Conservation (phyloP, 805 yeast species). For the Metschnikowia orientalis region DNA sequence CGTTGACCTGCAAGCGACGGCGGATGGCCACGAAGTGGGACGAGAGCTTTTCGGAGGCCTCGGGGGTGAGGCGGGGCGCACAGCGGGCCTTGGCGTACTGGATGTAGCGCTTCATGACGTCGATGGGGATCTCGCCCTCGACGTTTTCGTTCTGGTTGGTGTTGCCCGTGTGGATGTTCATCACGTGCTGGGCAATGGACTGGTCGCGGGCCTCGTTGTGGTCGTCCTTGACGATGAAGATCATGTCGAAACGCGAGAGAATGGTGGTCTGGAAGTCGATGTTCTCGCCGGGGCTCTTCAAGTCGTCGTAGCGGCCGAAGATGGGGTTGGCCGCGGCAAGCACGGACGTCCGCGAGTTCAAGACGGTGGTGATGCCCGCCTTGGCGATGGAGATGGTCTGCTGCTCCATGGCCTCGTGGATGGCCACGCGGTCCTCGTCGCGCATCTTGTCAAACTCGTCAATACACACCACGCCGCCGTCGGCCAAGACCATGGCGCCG, state of each 20-base stretch:
- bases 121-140: constrained; percentile 84
- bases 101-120: constrained; percentile 86
- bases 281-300: constrained; percentile 95
- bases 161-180: constrained; percentile 84
- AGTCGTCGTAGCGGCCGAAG: constrained; percentile 93
- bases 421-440: constrained; percentile 97
- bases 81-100: constrained; percentile 85
- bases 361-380: constrained; percentile 96
- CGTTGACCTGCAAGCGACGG: constrained; percentile 74
- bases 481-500: constrained; percentile 99
- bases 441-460: constrained; percentile 99
- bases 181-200: constrained; percentile 89
- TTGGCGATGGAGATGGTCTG: constrained; percentile 98
- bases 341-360: constrained; percentile 94
- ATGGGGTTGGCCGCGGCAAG: constrained; percentile 98
- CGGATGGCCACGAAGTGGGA: constrained; percentile 91
- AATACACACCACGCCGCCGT: constrained; percentile 98
- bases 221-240: constrained; percentile 92
- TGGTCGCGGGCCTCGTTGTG: constrained; percentile 83
- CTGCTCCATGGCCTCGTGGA: constrained; percentile 99
- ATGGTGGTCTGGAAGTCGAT: constrained; percentile 97
- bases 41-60: constrained; percentile 84
- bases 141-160: constrained; percentile 41
- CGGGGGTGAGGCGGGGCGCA: constrained; percentile 87
- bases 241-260: constrained; percentile 97